Conservation (phyloP, 2,329 filamentous ascomycete genomes). For the Ophiocordyceps camponoti-saundersi region DNA sequence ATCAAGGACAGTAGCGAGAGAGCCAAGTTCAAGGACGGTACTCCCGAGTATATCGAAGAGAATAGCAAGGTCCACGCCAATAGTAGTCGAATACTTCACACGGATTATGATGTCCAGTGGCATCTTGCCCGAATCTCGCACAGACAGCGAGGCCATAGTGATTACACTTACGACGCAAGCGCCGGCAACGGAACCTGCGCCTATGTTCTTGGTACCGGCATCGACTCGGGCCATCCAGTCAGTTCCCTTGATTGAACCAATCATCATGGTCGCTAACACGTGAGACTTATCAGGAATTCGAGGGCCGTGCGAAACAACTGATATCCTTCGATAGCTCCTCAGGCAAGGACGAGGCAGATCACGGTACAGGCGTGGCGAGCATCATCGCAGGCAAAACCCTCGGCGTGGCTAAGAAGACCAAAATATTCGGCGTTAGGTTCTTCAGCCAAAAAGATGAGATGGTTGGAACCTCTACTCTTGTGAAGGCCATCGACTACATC, state of each 20-base stretch:
- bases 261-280: too few relatives aligned
- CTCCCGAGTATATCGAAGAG: background rate
- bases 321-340: too few relatives aligned
- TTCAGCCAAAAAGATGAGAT: conserved; percentile 15
- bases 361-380: conserved; percentile 18
- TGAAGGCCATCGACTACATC: conserved; percentile 22
- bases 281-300: too few relatives aligned
- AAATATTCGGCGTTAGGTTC: conserved; percentile 21
- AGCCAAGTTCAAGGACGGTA: background rate
- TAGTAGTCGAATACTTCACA: background rate
- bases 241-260: too few relatives aligned
- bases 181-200: conserved; percentile 11
- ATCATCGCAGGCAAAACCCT: conserved; percentile 15
- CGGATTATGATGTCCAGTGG: background rate
- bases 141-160: background rate
- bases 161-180: background rate
- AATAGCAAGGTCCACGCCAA: background rate
- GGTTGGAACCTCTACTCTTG: conserved; percentile 13
- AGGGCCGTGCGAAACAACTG: conserved; percentile 19
- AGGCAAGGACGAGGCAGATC: too few relatives aligned
- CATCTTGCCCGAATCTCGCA: background rate
- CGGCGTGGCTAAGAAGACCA: conserved; percentile 21
- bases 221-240: conserved; percentile 13
- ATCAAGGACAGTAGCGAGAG: background rate
- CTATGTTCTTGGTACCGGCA: conserved; percentile 26